Conservation (phyloP, 1,284 basidiomycete genomes). For the Ceratobasidium sp. region DNA sequence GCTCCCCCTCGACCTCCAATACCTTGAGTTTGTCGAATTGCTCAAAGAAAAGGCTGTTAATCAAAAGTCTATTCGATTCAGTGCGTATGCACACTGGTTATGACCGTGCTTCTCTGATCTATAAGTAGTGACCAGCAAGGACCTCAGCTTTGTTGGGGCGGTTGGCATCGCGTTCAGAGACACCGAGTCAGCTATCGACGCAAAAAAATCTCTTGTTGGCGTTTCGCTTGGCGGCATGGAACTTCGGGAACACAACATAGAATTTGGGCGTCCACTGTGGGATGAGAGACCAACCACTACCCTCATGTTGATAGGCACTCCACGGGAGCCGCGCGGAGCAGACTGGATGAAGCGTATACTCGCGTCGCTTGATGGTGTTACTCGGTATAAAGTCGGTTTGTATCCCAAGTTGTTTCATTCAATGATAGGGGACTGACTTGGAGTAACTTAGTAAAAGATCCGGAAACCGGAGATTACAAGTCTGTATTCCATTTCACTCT, state of each 20-base stretch:
- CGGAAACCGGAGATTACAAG: slow-evolving; percentile 7
- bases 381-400: slow-evolving; percentile 13
- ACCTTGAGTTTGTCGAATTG: slow-evolving; percentile 14
- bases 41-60: slow-evolving; percentile 8
- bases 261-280: slow-evolving; percentile 27
- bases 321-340: not conserved
- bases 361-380: not conserved
- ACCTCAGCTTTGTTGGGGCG: slow-evolving; percentile 9
- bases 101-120: not conserved
- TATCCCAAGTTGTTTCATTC: not conserved
- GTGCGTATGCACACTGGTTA: not conserved
- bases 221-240: not conserved
- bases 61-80: slow-evolving; percentile 26
- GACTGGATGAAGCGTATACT: not conserved
- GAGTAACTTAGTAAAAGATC: slow-evolving; percentile 10
- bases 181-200: not conserved
- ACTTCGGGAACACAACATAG: slow-evolving; percentile 28
- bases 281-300: slow-evolving; percentile 27
- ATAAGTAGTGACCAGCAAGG: slow-evolving; percentile 12
- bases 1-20: slow-evolving; percentile 29
- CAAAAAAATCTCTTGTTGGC: slow-evolving; percentile 2
- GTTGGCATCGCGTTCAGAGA: not conserved
- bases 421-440: not conserved
- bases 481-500: not conserved
- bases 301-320: slow-evolving; percentile 27